These are phyloP conservation scores for Botryosphaeria dothidea DNA, from an alignment of 2,329 filamentous ascomycete genomes.

Conservation along the genomic window DNA sequence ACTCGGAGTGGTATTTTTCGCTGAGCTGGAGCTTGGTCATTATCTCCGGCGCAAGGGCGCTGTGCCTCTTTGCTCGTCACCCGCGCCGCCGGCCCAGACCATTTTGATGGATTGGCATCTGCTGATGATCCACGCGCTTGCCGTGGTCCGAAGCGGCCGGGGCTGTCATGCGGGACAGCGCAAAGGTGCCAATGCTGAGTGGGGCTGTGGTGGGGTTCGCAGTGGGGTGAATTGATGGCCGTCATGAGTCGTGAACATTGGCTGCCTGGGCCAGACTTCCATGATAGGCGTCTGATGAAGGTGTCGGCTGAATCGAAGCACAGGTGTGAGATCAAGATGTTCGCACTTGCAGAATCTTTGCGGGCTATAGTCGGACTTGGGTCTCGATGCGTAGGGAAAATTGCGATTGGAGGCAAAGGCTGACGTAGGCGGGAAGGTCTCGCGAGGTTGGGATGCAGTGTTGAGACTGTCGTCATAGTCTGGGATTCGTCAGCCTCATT, in stretches of 20 bases:
- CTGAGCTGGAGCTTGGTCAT: background rate
- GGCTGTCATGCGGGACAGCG: constrained; percentile 2
- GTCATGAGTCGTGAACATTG: constrained; percentile 6
- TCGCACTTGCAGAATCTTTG: background rate
- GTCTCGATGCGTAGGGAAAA: background rate
- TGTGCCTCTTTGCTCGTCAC: background rate
- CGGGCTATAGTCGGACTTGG: background rate
- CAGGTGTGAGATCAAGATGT: background rate
- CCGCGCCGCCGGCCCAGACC: background rate
- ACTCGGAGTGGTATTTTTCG: background rate
- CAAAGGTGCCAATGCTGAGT: background rate
- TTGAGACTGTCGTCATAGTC: constrained; percentile 6
- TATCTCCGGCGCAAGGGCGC: background rate
- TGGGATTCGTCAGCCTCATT: constrained; percentile 5
- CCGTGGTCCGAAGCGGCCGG: background rate
- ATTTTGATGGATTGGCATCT: background rate
- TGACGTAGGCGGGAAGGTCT: background rate
- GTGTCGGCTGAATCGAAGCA: background rate
- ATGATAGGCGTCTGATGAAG: background rate
- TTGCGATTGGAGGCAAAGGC: background rate
- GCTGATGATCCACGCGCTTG: constrained; percentile 1
- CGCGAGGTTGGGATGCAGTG: background rate
- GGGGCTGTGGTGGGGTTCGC: constrained; percentile 1
- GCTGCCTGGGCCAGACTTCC: background rate
- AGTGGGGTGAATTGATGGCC: constrained; percentile 8